Evolutionary conservation across 2,329 filamentous ascomycete species (phyloP).

Genomic region (Diaporthe destruens): DNA sequence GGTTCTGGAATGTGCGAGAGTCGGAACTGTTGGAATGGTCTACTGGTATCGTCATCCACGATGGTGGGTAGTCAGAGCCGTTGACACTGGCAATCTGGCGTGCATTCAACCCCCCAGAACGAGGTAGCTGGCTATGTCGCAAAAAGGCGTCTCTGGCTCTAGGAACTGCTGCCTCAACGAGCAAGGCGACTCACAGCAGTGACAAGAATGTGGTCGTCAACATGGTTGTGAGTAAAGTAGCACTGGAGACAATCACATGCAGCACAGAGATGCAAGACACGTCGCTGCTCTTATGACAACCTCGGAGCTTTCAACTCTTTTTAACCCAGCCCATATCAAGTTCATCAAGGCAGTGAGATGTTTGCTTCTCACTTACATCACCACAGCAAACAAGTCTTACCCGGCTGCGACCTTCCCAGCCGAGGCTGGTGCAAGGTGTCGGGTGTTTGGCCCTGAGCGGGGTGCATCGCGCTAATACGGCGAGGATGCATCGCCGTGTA

Average conservation of each 20-base stretch:
- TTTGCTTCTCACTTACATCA: constrained; percentile 12
- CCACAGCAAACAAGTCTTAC: background rate
- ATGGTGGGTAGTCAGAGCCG: constrained; percentile 32
- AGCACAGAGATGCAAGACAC: background rate
- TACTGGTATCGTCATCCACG: constrained; percentile 43
- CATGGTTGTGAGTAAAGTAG: background rate
- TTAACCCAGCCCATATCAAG: background rate
- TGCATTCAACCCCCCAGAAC: background rate
- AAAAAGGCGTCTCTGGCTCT: background rate
- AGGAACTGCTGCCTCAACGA: background rate
- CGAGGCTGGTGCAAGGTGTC: background rate
- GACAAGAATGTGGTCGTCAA: background rate
- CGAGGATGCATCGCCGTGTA: background rate
- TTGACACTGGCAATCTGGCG: constrained; percentile 14
- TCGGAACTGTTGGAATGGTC: constrained; percentile 44
- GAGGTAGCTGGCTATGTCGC: constrained; percentile 10
- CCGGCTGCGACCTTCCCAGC: background rate
- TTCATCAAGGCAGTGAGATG: background rate
- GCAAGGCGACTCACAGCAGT: background rate
- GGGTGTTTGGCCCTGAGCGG: constrained; percentile 9
- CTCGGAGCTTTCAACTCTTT: too few relatives aligned
- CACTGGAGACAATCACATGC: too few relatives aligned
- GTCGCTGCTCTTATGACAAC: background rate
- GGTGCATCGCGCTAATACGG: constrained; percentile 10
- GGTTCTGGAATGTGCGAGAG: constrained; percentile 44